Conservation (phyloP, 176 grass and related monocot genomes). For the Musa troglodytarum region DNA sequence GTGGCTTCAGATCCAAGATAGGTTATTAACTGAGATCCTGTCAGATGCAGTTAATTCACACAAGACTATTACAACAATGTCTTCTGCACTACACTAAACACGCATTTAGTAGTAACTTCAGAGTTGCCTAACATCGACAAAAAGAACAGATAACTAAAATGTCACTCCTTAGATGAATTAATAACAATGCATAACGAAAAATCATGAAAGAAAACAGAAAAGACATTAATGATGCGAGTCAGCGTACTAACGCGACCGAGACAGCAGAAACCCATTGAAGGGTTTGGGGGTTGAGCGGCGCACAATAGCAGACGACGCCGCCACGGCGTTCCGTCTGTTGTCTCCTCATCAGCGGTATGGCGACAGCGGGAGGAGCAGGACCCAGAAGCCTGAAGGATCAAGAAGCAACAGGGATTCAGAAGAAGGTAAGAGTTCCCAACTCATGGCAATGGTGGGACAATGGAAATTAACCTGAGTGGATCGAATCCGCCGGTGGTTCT, state of each 20-base stretch:
- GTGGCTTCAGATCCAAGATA: too few relatives aligned
- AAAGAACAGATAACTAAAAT: background rate
- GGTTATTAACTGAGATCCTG: too few relatives aligned
- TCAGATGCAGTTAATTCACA: too few relatives aligned
- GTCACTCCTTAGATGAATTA: background rate
- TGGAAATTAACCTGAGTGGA: background rate
- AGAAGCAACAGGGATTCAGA: background rate
- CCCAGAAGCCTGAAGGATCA: background rate
- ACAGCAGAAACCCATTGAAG: conserved; percentile 71
- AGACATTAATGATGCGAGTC: background rate
- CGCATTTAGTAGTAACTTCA: background rate
- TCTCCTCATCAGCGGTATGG: conserved; percentile 4
- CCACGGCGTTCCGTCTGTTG: background rate
- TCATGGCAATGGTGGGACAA: background rate
- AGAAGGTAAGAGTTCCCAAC: too few relatives aligned
- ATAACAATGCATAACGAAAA: background rate
- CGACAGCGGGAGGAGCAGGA: background rate
- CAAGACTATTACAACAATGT: too few relatives aligned
- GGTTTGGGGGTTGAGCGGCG: conserved; percentile 34
- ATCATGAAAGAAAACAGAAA: background rate
- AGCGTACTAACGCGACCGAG: conserved; percentile 53
- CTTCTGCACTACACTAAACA: too few relatives aligned
- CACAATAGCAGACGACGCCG: conserved; percentile 35
- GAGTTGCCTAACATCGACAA: background rate
- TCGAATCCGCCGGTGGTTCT: background rate